Conservation (phyloP, 495 filamentous ascomycete species). For the Daldinia childiae region DNA sequence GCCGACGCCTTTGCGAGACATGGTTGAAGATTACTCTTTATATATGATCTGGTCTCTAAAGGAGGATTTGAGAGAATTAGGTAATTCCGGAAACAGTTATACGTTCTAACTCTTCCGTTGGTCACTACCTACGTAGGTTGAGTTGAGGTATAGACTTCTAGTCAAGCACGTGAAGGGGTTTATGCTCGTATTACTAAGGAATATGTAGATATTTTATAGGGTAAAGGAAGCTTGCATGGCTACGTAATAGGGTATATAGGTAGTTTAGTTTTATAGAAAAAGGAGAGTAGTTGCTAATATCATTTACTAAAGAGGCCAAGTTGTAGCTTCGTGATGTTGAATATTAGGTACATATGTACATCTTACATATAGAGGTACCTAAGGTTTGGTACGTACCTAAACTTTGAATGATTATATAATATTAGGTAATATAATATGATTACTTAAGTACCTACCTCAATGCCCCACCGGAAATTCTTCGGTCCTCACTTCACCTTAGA, state of each 20-base stretch:
- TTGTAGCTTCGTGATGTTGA: not conserved
- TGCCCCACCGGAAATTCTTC: slow-evolving; percentile 37
- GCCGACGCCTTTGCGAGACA: slow-evolving; percentile 80
- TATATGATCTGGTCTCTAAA: not conserved
- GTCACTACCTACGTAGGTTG: not conserved
- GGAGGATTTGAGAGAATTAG: too few relatives aligned
- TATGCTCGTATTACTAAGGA: not conserved
- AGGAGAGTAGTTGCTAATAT: not conserved
- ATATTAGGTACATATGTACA: too few relatives aligned
- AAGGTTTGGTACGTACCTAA: slow-evolving; percentile 2
- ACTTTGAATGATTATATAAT: not conserved
- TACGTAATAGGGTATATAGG: not conserved
- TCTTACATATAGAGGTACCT: too few relatives aligned
- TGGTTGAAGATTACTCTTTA: slow-evolving; percentile 2
- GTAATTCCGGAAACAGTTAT: not conserved
- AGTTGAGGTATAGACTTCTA: not conserved
- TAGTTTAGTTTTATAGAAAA: not conserved
- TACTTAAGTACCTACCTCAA: not conserved
- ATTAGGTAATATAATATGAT: too few relatives aligned
- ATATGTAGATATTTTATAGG: not conserved
- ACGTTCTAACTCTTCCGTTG: not conserved
- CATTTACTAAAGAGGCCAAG: not conserved
- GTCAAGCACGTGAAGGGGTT: not conserved
- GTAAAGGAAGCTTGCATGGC: not conserved
- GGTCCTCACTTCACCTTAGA: slow-evolving; percentile 10